Evolutionary conservation across 108 stramenopile species (phyloP), one percentile per base, ranked within the genome.

Genomic region (Skeletonema marinoi): DNA sequence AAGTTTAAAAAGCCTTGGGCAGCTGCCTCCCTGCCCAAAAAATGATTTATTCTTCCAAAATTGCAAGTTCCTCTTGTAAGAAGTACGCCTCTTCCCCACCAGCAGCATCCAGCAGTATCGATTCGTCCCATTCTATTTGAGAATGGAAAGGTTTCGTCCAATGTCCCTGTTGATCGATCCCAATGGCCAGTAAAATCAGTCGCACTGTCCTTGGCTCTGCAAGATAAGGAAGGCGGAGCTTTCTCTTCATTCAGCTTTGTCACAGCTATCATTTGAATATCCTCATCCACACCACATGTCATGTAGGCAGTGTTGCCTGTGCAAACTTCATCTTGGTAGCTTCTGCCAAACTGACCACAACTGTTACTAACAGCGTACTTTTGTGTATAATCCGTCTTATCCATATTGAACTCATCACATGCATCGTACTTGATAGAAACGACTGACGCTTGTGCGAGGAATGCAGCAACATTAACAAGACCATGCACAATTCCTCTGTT

Each of bases 61-160:
- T 81, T 80, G 19, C 83, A 84, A 6, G 76, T 65, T 2, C 80
- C 80, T 32, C 75, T 54, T 9, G 83, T 84, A 29, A 80, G 50
- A 17, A 84, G 54, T 10, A 84, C 74, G 7, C 83, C 83, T 25
- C 83, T 68, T 36, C 83, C 83, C 68, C 68, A 84, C 74, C 74
- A 84, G 44, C 79, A 84, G 39, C 81, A 82, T 25, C 83, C 83
- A 13, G 70, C 75, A 5, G 39, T 56, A 69, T 84, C 75, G 48
- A 69, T 77, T n/a, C 75, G 68, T 5, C 83, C 83, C 5, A 32
- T 16, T 17, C 75, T 41, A 72, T 81, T 84, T 36, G 78, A 48
- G 60, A 25, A 78, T 10, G 77, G 56, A 42, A 38, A 44, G 0
- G 11, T 67, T 48, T 73, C 71, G 10, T 58, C 35, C 4, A 71